Evolutionary conservation across 2,329 filamentous ascomycete species (phyloP).

Genomic region (Clonostachys rhizophaga): DNA sequence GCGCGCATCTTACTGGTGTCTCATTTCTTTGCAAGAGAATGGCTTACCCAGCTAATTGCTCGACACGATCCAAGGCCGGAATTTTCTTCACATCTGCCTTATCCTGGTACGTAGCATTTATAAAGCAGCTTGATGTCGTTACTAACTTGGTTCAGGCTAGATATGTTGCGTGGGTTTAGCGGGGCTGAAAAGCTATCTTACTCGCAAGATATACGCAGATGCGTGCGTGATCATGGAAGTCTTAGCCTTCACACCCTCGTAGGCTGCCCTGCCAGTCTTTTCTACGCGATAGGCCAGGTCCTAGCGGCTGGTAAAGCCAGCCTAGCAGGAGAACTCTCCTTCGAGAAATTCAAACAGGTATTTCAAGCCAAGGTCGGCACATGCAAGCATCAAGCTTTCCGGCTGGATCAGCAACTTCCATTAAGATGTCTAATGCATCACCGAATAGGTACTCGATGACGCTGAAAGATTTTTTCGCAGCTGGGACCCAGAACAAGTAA

Average conservation of each 20-base stretch:
- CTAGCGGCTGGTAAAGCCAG: slow-evolving; percentile 11
- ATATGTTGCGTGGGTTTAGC: slow-evolving; percentile 18
- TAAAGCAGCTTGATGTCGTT: background rate
- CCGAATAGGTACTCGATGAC: slow-evolving; percentile 3
- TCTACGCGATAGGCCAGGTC: slow-evolving; percentile 14
- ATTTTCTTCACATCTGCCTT: slow-evolving; percentile 15
- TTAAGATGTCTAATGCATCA: too few relatives aligned
- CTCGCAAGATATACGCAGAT: slow-evolving; percentile 11
- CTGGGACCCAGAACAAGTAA: slow-evolving; percentile 12
- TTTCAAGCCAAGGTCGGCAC: too few relatives aligned
- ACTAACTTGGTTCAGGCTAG: slow-evolving; percentile 10
- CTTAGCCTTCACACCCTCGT: slow-evolving; percentile 14
- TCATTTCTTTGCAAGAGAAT: slow-evolving; percentile 16
- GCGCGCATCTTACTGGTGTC: slow-evolving; percentile 17
- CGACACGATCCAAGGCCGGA: slow-evolving; percentile 8
- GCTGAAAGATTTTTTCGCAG: slow-evolving; percentile 15
- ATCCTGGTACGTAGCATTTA: slow-evolving; percentile 10
- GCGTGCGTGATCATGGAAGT: slow-evolving; percentile 12
- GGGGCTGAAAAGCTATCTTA: slow-evolving; percentile 20
- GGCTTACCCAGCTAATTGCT: slow-evolving; percentile 4
- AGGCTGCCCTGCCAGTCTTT: slow-evolving; percentile 16
- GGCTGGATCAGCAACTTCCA: too few relatives aligned
- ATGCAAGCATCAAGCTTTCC: too few relatives aligned
- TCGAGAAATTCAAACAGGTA: slow-evolving; percentile 5
- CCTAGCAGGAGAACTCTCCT: background rate